Evolutionary conservation across 1,139 yeast species (phyloP), one percentile per base, ranked within the genome.

Genomic region (Hemisphaericaspora subhashii): DNA sequence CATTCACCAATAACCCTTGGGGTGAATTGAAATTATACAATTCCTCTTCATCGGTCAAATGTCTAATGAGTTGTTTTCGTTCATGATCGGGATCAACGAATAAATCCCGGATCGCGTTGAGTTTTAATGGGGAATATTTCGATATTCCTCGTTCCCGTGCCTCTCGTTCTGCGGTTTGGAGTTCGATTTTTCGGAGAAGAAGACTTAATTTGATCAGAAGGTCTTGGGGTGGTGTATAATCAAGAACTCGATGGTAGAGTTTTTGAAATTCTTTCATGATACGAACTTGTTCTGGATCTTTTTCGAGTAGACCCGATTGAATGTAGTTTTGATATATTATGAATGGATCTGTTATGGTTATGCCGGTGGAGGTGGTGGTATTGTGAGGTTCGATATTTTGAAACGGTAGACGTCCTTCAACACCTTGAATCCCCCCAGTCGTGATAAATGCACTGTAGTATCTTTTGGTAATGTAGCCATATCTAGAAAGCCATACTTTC

Each of bases 251-350:
- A 37, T 71, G 66, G 51, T 81, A 81, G 5, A 83, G 60, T 48
- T 76, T 79, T 49, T 82, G 88, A 43, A 83, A 73, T 57, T 82
- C 84, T 34, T 79, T 72, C 60, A 82, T 83, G 1, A 79, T 79
- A 14, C 88, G 62, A 7, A 81, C 60, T 52, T 84, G 90, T 12
- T 68, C 65, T 29, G 72, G 78, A 50, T 84, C 89, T 28, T 69
- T 66, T 39, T 71, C 62, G 8, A 83, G 58, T 2, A 71, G 45
- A 1, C 86, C 86, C 37, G 65, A 65, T 0, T 66, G 55, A 1
- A 82, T 71, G 41, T 76, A 72, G 47, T 72, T 72, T 45, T 77
- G 79, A 51, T 84, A 84, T 2, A 83, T 54, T 3, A 72, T 47
- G 35, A 72, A 72, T 0, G 92, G 90, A 54, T 84, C 90, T 0